phyloP scores from a whole-genome alignment of 306 rosid species.

The Urtica urens region DNA sequence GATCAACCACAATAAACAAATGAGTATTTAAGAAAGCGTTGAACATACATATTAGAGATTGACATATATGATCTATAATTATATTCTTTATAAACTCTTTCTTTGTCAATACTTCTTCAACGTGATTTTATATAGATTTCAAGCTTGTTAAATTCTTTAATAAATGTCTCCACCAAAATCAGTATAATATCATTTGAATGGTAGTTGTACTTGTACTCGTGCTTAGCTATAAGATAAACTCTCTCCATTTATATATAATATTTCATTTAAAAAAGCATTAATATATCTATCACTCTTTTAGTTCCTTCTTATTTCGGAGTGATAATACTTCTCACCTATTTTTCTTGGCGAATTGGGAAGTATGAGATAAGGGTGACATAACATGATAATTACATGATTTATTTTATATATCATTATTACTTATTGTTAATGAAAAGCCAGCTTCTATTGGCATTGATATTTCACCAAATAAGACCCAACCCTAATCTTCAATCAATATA shows the following conservation, averaged over 20 bases:
- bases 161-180: slow-evolving; percentile 3
- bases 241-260: slow-evolving; percentile 1
- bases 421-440: slow-evolving; percentile 22
- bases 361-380: slow-evolving; percentile 31
- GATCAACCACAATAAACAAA: slow-evolving; percentile 5
- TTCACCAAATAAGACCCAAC: slow-evolving; percentile 22
- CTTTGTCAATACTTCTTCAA: background rate
- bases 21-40: background rate
- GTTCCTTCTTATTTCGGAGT: background rate
- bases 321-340: slow-evolving; percentile 2
- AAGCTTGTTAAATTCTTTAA: background rate
- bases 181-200: background rate
- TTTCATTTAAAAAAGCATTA: background rate
- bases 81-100: background rate
- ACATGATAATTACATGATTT: slow-evolving; percentile 35
- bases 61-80: background rate
- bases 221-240: background rate
- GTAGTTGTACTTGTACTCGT: background rate
- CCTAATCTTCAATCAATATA: slow-evolving; percentile 9
- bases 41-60: background rate
- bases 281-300: background rate
- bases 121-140: background rate
- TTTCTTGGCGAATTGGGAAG: slow-evolving; percentile 19
- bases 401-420: too few species aligned
- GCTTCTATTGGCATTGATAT: slow-evolving; percentile 23